A percentile compares a stretch with the other conserved stretches of the same genome.
phyloP scores from a whole-genome alignment of 2,329 filamentous ascomycete genomes.

The Fusarium tjaetaba region DNA sequence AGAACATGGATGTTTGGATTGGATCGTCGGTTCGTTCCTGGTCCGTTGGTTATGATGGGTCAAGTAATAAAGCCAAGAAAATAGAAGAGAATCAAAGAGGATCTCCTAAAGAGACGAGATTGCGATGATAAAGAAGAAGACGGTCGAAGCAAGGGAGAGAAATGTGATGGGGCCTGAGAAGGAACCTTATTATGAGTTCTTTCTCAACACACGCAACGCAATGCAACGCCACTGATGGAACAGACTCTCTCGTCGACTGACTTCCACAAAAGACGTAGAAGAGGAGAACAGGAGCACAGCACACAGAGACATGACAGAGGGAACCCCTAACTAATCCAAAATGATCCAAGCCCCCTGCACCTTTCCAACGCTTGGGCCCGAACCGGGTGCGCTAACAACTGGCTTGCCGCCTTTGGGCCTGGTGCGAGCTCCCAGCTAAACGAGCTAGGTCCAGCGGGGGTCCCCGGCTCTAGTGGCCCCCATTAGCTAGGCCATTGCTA shows the following conservation, averaged over 20 bases:
- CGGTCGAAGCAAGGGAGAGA: constrained; percentile 14
- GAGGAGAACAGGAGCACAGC: constrained; percentile 13
- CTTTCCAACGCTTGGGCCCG: constrained; percentile 35
- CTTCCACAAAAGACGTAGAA: constrained; percentile 5
- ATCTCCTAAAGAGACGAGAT: constrained; percentile 19
- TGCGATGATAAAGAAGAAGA: constrained; percentile 3
- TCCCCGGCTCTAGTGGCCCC: constrained; percentile 10
- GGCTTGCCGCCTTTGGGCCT: constrained; percentile 38
- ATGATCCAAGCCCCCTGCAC: constrained; percentile 17
- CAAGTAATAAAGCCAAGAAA: constrained; percentile 24
- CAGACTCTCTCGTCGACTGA: background rate
- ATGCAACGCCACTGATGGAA: background rate
- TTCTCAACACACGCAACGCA: background rate
- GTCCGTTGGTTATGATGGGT: constrained; percentile 4
- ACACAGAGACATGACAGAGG: background rate
- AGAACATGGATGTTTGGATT: constrained; percentile 24
- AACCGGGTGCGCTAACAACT: constrained; percentile 38
- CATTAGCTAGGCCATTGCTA: constrained; percentile 11
- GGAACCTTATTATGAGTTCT: constrained; percentile 22
- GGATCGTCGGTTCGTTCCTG: constrained; percentile 31
- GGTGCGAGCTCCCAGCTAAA: constrained; percentile 26
- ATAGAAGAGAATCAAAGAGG: constrained; percentile 14
- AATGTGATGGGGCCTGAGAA: background rate
- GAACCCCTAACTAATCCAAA: constrained; percentile 25
- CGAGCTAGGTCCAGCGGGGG: constrained; percentile 11